Evolutionary conservation across 2,329 filamentous ascomycete species (phyloP), one percentile per base, ranked within the genome.

Genomic region (Phoma sp.): DNA sequence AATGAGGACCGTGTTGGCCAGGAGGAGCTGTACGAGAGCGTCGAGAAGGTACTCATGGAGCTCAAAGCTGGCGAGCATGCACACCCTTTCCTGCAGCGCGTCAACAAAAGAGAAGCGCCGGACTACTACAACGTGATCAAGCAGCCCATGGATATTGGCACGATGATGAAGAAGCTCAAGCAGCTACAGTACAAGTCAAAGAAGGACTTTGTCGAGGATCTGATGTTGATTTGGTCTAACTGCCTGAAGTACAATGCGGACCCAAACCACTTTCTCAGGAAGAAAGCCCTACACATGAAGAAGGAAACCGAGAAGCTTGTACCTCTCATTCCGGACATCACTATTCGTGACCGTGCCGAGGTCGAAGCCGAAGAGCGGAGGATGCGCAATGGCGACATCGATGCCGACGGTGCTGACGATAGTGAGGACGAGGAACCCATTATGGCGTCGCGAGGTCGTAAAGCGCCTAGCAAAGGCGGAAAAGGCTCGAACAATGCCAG

Each of bases 91-190:
- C 77, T 99, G 50, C 92, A 92, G 49, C 86, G 92, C 63, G 95
- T 99, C 45, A 98, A 96, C 78, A 99, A 99, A 78, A 87, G 95
- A 66, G 95, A 99, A 74, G 95, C 92, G 11, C 95, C 93, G 18
- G 93, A 98, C 76, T 99, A 99, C 76, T 92, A 96, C 75, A 89
- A 86, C 64, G 86, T 95, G 59, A 97, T 98, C 77, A 97, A 96
- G 77, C 89, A 93, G 39, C 95, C 95, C 2, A 99, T 99, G 95
- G 95, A 99, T 73, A 87, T 99, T 52, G 95, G 95, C 30, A 89
- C 88, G 40, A 98, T 99, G 92, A 96, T 96, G 58, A 99, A 99
- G 80, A 99, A 98, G 79, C 85, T 99, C 89, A 86, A 88, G 87
- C 74, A 76, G 51, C 68, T 81, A 20, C 70, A 74, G n/a, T 82